Evolutionary conservation across 2,329 filamentous ascomycete genomes (phyloP).

Genomic region (Coccinonectria pachysandricola): DNA sequence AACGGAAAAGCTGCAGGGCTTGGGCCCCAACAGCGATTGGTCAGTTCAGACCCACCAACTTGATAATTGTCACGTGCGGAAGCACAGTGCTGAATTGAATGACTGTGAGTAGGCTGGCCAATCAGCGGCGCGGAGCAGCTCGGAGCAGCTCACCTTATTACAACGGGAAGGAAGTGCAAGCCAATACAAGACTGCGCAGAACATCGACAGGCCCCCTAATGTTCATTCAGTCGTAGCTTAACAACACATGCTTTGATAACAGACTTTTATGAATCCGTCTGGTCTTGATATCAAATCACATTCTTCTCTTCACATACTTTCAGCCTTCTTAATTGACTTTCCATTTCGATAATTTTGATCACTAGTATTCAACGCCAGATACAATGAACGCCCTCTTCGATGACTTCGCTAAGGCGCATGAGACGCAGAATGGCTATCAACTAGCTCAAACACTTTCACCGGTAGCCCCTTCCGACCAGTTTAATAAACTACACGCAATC

Average conservation of each 20-base stretch:
- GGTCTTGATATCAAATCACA: no score
- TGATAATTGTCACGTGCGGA: conserved; percentile 11
- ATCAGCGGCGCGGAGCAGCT: conserved; percentile 13
- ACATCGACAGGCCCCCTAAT: no score
- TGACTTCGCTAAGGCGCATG: conserved; percentile 62
- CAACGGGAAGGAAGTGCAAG: no score
- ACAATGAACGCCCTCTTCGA: conserved; percentile 64
- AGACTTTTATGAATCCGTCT: no score
- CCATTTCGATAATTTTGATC: no score
- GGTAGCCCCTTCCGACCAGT: conserved; percentile 49
- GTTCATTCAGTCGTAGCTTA: no score
- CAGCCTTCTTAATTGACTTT: no score
- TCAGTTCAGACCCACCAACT: conserved; percentile 9
- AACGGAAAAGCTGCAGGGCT: conserved; percentile 26
- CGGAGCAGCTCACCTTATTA: conserved; percentile 3
- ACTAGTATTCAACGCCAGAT: no score
- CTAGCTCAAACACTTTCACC: conserved; percentile 70
- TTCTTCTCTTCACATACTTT: no score
- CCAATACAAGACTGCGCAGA: no score
- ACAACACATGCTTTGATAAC: no score
- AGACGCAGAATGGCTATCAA: conserved; percentile 54
- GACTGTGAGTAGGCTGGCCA: conserved; percentile 8
- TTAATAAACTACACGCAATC: conserved; percentile 58
- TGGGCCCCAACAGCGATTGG: conserved; percentile 27
- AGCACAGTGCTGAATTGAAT: conserved; percentile 1